Base-by-base conservation (phyloP, 805 yeast species). In the baker's yeast (Saccharomyces cerevisiae) region DNA sequence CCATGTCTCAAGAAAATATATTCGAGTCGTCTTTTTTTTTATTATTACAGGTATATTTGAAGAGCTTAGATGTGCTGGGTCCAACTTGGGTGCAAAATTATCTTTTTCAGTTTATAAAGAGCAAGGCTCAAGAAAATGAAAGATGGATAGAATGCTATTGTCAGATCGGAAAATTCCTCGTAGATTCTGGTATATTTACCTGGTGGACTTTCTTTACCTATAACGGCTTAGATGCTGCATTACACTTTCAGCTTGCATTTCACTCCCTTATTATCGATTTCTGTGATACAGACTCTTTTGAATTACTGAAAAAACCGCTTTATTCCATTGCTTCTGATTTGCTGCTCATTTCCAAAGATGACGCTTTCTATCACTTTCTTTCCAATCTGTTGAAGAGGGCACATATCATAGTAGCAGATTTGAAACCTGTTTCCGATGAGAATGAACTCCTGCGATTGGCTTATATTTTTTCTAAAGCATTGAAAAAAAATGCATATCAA, bases 171-270 rank as follows among this genome's bases (percentile, higher is more conserved):
- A 59, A 59, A 49, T 61, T 52, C 31, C 51, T 69, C 3, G 56
- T 62, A 4, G 53, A 56, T n/a, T 52, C 52, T 26, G 57, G 61
- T 46, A 57, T 54, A 5, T 52, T 62, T 28, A 58, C 67, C 2
- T 69, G 72, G 72, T 68, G 71, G 72, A 55, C 69, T 2, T 62
- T 69, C 30, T 56, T 62, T 28, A 57, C 58, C 22, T 69, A 63
- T 51, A 65, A 62, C 48, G 59, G 55, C 9, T 51, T 68, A 27
- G 55, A 57, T 9, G 53, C 57, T 1, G 41, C 59, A n/a, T 26
- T 50, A 6, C 22, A 50, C 10, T 53, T 58, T 9, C 53, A 54
- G 29, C 22, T 64, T 2, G 56, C 52, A 21, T 68, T 66, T 41
- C 57, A 58, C 49, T 52, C 57, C 26, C 59, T 56, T 32, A 32